Evolutionary conservation across 352 stramenopile genomes (phyloP).

Genomic region (Pythium guiyangense): DNA sequence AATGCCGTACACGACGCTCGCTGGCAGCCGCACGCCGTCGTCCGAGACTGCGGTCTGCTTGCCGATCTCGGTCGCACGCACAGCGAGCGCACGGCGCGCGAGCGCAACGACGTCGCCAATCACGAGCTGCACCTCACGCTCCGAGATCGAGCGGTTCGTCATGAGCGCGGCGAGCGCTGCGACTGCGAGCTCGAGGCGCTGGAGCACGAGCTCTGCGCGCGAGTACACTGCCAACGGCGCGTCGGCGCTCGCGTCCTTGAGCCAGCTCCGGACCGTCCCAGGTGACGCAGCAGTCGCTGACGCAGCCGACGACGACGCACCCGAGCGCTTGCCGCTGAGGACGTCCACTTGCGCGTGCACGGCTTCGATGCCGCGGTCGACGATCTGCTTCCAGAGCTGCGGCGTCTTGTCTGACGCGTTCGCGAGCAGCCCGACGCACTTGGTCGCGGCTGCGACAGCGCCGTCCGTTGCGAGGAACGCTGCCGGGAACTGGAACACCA

Average conservation of each 20-base stretch:
- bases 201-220: conserved; percentile 36
- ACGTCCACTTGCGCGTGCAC: conserved; percentile 64
- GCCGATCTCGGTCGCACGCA: conserved; percentile 67
- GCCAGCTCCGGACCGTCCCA: conserved; percentile 56
- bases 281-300: conserved; percentile 29
- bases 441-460: conserved; percentile 18
- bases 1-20: conserved; percentile 69
- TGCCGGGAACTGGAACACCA: conserved; percentile 25
- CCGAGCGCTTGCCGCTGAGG: conserved; percentile 46
- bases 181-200: conserved; percentile 34
- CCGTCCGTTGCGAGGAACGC: conserved; percentile 18
- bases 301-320: conserved; percentile 11
- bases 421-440: conserved; percentile 45
- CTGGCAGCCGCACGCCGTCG: conserved; percentile 63
- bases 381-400: conserved; percentile 59
- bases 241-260: conserved; percentile 35
- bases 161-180: conserved; percentile 39
- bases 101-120: conserved; percentile 48
- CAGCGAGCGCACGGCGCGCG: conserved; percentile 48
- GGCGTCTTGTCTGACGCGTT: conserved; percentile 64
- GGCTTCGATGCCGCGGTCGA: conserved; percentile 52
- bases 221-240: conserved; percentile 49
- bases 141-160: conserved; percentile 49
- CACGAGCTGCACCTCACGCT: conserved; percentile 73
- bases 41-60: conserved; percentile 81